Conservation (phyloP, 441 rosid species). For the Adansonia gregorii region DNA sequence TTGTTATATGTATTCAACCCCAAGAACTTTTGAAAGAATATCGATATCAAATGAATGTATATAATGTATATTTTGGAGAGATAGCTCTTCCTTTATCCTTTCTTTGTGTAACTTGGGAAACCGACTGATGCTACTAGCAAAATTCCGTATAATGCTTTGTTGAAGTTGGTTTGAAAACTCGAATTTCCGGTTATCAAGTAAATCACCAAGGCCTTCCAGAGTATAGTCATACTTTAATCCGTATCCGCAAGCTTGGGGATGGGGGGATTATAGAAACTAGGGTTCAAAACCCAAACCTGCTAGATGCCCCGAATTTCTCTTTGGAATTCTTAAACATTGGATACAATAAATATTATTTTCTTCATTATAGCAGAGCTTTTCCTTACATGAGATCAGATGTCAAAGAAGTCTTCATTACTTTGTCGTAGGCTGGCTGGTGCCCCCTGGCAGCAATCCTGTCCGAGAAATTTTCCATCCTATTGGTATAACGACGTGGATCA, state of each 20-base stretch:
- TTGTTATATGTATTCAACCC: slow-evolving; percentile 45
- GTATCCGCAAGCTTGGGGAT: not conserved
- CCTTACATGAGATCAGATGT: slow-evolving; percentile 67
- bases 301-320: not conserved
- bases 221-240: not conserved
- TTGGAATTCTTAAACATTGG: not conserved
- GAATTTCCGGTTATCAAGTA: slow-evolving; percentile 8
- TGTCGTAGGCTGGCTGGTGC: slow-evolving; percentile 61
- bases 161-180: not conserved
- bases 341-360: not conserved
- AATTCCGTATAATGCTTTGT: not conserved
- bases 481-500: slow-evolving; percentile 58
- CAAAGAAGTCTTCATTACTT: slow-evolving; percentile 66
- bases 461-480: slow-evolving; percentile 56
- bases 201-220: too few relatives aligned
- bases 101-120: not conserved
- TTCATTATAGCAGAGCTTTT: slow-evolving; percentile 38
- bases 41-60: slow-evolving; percentile 38
- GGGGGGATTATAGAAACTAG: too few relatives aligned
- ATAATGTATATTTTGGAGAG: slow-evolving; percentile 37
- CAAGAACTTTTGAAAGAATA: slow-evolving; percentile 39
- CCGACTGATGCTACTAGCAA: not conserved
- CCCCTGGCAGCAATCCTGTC: slow-evolving; percentile 74
- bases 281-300: too few relatives aligned
- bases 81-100: not conserved